Conservation (phyloP, 257 asterid species). For the Solanum tarapatanum region DNA sequence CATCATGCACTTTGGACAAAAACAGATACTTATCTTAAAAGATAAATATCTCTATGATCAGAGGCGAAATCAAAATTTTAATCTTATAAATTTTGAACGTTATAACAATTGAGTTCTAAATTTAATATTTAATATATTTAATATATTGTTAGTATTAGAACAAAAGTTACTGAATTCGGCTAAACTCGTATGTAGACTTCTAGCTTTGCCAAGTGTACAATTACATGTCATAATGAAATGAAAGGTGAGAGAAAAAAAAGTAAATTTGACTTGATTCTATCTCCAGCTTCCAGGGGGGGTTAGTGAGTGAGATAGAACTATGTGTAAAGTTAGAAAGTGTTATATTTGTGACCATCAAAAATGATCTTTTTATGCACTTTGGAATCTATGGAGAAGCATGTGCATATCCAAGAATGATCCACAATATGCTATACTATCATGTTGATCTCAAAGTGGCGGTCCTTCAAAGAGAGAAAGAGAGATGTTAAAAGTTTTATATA, state of each 20-base stretch:
- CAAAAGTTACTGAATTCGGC: accelerated
- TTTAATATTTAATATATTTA: background rate
- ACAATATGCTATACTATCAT: conserved; percentile 1
- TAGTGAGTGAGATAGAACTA: background rate
- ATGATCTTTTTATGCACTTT: conserved; percentile 5
- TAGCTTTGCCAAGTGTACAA: background rate
- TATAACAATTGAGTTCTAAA: background rate
- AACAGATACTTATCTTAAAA: background rate
- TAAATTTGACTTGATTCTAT: background rate
- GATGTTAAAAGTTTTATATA: background rate
- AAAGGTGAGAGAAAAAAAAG: background rate
- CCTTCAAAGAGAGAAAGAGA: background rate
- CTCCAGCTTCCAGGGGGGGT: background rate
- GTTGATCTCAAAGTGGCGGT: conserved; percentile 14
- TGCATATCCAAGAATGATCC: conserved; percentile 2
- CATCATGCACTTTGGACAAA: background rate
- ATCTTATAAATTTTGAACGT: background rate
- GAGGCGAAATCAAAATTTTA: background rate
- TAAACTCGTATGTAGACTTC: accelerated
- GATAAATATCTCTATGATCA: background rate
- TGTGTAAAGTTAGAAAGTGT: background rate
- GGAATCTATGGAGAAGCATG: conserved; percentile 3
- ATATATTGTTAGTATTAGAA: no score
- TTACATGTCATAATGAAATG: background rate
- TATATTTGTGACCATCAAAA: background rate